A percentile compares a stretch with the other conserved stretches of the same genome.
Evolutionary conservation across 2,329 filamentous ascomycete genomes (phyloP).

Genomic region (Aaosphaeria pasadenensis): DNA sequence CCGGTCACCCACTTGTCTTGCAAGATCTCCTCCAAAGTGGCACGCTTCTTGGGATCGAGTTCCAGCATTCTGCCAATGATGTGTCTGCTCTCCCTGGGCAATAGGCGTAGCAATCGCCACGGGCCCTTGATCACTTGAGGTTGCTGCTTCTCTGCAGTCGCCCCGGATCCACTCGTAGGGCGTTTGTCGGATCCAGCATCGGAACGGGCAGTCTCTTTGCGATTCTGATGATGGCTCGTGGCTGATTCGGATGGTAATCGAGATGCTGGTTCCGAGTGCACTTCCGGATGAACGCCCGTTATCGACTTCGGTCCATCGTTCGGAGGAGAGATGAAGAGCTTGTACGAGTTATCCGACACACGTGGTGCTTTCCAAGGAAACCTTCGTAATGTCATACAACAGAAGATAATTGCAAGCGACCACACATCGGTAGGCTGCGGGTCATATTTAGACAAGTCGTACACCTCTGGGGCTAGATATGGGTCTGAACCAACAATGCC

Average conservation of each 20-base stretch:
- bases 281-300: conserved; percentile 27
- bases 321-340: conserved; percentile 83
- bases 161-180: conserved; percentile 4
- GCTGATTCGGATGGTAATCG: conserved; percentile 30
- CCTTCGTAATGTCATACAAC: conserved; percentile 92
- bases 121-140: conserved; percentile 77
- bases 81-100: conserved; percentile 85
- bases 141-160: conserved; percentile 15
- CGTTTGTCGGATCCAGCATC: conserved; percentile 13
- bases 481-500: conserved; percentile 86
- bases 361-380: conserved; percentile 98
- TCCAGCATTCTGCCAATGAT: conserved; percentile 93
- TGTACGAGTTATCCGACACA: conserved; percentile 89
- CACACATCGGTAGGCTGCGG: conserved; percentile 93
- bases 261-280: conserved; percentile 40
- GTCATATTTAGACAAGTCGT: conserved; percentile 90
- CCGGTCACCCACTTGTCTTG: conserved; percentile 87
- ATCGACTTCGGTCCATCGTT: conserved; percentile 47
- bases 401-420: conserved; percentile 98
- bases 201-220: conserved; percentile 20
- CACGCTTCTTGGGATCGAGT: conserved; percentile 77
- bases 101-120: conserved; percentile 80
- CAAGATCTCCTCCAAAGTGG: conserved; percentile 81
- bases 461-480: conserved; percentile 94
- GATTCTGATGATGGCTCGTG: conserved; percentile 25